Base-by-base conservation (phyloP, 106 monocot genomes). In the Acorus calamus region DNA sequence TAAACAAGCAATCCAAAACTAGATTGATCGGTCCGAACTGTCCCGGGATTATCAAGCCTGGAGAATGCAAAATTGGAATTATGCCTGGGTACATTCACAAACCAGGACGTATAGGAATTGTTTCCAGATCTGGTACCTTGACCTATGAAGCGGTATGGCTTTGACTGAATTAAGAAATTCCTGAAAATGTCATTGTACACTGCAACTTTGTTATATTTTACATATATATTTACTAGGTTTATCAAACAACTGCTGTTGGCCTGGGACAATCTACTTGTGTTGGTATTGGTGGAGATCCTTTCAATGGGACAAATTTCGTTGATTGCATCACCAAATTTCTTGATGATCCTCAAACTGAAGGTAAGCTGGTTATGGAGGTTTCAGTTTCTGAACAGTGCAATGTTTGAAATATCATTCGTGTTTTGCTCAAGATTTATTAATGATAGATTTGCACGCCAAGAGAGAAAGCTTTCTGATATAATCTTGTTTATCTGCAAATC, bases 1-100 rank as follows among this genome's bases (percentile, higher is more conserved):
- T 98, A 69, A 98, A 98, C 66, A 82, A 60, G 61, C 96, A 98
- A 75, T 80, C 96, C 28, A 98, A 87, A 81, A 98, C 96, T 70
- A 71, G 96, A 12, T 12, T 57, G 56, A 57, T 57, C n/a, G 56
- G 56, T 57, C 56, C 56, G 1, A 57, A 57, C 56, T 57, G 56
- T 13, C 56, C 56, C 1, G 56, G 56, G 5, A 8, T 57, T 5
- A 57, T 57, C 56, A 57, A 8, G 56, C 56, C 56, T 9, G n/a
- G n/a, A 8, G 6, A 57, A 13, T 57, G 56, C 56, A 57, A 57
- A 13, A 57, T 57, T 13, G 56, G 56, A 5, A 57, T 57, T 57
- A 57, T 57, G 56, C 56, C 56, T 4, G 56, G 56, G 5, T 57
- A 57, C n/a, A 57, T 57, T 11, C 56, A 57, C n/a, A 57, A 57